Conservation (phyloP, 2,329 filamentous ascomycete species). For the Rugonectria rugulosa region DNA sequence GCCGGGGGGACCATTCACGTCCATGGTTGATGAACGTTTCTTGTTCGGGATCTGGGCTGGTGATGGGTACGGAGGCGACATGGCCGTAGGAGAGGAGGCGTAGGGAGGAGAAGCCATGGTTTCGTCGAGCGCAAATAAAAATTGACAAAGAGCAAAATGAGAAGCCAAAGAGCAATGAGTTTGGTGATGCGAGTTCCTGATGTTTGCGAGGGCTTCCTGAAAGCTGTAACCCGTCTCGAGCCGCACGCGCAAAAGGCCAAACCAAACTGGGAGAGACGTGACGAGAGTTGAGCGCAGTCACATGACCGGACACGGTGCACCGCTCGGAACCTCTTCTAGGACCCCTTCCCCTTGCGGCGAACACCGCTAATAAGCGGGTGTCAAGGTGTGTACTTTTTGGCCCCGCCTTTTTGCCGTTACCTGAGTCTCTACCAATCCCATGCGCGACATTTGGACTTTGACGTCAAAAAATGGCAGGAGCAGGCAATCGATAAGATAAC, state of each 20-base stretch:
- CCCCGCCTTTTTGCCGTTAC: constrained; percentile 9
- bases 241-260: background rate
- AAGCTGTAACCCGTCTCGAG: no score
- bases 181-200: no score
- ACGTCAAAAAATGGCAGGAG: constrained; percentile 20
- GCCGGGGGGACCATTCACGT: constrained; percentile 57
- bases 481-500: constrained; percentile 18
- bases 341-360: background rate
- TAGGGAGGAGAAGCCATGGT: constrained; percentile 65
- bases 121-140: background rate
- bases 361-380: background rate
- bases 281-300: background rate
- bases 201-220: no score
- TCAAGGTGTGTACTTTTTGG: background rate
- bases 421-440: constrained; percentile 16
- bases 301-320: background rate
- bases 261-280: background rate
- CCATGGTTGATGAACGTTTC: constrained; percentile 66
- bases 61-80: constrained; percentile 63
- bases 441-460: constrained; percentile 5
- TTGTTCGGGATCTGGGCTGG: constrained; percentile 61
- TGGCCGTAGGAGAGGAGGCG: constrained; percentile 57
- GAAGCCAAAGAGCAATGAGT: background rate
- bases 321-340: background rate
- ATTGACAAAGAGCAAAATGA: background rate